A percentile compares a stretch with the other conserved stretches of the same genome.
Evolutionary conservation across 2,329 filamentous ascomycete species (phyloP).

Genomic region (Trichoderma sp.): DNA sequence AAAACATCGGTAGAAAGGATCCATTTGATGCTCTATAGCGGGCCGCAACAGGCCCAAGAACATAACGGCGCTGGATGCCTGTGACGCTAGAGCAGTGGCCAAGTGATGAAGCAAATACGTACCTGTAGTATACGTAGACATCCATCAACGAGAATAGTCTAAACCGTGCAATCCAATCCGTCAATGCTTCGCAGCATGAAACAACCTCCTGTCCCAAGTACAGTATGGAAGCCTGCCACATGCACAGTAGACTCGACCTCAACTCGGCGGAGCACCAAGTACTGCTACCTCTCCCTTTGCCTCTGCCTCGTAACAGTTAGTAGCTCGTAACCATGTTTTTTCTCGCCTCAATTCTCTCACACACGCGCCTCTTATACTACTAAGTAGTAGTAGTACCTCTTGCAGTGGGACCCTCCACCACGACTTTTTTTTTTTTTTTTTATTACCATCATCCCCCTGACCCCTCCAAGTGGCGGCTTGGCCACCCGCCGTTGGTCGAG

Average conservation of each 20-base stretch:
- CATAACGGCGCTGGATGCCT: background rate
- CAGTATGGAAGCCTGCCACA: background rate
- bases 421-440: slow-evolving; percentile 1
- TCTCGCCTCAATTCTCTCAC: background rate
- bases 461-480: slow-evolving; percentile 14
- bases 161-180: background rate
- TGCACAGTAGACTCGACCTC: background rate
- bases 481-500: slow-evolving; percentile 15
- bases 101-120: background rate
- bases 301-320: background rate
- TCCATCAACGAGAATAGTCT: background rate
- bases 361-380: background rate
- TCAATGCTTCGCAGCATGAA: background rate
- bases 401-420: slow-evolving; percentile 6
- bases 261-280: background rate
- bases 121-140: background rate
- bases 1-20: background rate
- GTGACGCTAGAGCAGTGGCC: background rate
- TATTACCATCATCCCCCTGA: slow-evolving; percentile 2
- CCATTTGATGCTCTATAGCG: background rate
- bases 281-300: background rate
- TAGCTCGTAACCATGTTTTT: background rate
- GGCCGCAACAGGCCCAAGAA: slow-evolving; percentile 5
- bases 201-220: background rate
- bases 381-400: too few relatives aligned